Percentiles rank a stretch among this genome's conserved stretches.
Evolutionary conservation across 2,329 filamentous ascomycete species (phyloP).

Genomic region (Hymenoscyphus fructigenus): DNA sequence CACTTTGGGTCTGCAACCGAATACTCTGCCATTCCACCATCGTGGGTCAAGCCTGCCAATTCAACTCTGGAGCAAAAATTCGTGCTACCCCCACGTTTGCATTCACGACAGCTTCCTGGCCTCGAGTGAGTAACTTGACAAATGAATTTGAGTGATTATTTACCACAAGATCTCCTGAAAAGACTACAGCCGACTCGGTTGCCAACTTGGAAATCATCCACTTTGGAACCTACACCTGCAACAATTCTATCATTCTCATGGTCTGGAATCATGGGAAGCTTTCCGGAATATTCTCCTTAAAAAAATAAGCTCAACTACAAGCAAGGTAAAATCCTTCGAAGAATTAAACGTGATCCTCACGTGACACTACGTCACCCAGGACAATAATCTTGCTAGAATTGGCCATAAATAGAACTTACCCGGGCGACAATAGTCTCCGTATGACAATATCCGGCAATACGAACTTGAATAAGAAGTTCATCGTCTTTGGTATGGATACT

Average conservation of each 20-base stretch:
- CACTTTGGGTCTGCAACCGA: conserved; percentile 2
- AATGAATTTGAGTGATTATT: neutral
- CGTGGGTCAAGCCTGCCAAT: conserved; percentile 1
- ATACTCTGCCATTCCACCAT: conserved; percentile 12
- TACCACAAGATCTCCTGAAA: neutral
- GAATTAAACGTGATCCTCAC: neutral
- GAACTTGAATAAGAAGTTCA: neutral
- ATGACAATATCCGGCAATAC: neutral
- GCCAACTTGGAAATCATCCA: neutral
- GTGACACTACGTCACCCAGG: neutral
- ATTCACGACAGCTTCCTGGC: neutral
- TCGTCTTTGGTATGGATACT: neutral
- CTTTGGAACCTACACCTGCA: neutral
- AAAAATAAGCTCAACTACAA: neutral
- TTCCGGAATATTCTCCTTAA: neutral
- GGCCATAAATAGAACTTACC: neutral
- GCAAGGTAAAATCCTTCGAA: neutral
- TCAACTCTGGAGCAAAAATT: conserved; percentile 3
- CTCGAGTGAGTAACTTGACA: neutral
- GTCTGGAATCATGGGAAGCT: neutral
- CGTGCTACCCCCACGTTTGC: neutral
- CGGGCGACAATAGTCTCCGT: neutral
- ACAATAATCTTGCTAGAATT: neutral
- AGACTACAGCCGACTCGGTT: neutral
- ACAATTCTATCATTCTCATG: neutral